Evolutionary conservation across 2,329 filamentous ascomycete species (phyloP).

Genomic region (Nemania bipapillata): DNA sequence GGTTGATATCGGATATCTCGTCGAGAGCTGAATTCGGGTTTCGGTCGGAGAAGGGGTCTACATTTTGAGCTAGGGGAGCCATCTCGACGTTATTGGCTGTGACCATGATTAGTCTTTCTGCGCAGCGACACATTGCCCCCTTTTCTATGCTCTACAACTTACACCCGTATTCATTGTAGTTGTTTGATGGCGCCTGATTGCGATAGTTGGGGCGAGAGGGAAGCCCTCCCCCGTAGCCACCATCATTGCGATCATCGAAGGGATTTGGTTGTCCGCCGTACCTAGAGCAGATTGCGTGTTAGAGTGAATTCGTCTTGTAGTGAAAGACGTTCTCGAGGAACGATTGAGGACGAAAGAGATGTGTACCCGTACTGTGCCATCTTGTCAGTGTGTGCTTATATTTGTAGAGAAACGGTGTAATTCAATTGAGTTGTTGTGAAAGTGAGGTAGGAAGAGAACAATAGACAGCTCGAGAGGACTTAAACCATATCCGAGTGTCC

Average conservation of each 20-base stretch:
- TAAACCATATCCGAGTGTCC: constrained; percentile 6
- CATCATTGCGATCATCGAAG: constrained; percentile 65
- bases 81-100: constrained; percentile 73
- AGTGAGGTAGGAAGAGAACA: constrained; percentile 17
- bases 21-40: constrained; percentile 84
- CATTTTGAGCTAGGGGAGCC: constrained; percentile 69
- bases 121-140: background rate
- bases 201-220: constrained; percentile 39
- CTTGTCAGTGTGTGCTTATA: constrained; percentile 51
- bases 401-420: constrained; percentile 14
- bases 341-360: constrained; percentile 34
- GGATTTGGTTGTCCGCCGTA: constrained; percentile 68
- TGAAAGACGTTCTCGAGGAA: constrained; percentile 27
- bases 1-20: constrained; percentile 83
- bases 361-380: constrained; percentile 68
- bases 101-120: constrained; percentile 33
- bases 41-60: constrained; percentile 58
- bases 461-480: constrained; percentile 18
- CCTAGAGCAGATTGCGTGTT: constrained; percentile 54
- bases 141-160: constrained; percentile 34
- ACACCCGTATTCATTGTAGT: constrained; percentile 56
- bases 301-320: constrained; percentile 42
- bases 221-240: constrained; percentile 52
- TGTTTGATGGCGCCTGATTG: constrained; percentile 38
- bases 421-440: constrained; percentile 34